Base-by-base conservation (phyloP, 2,329 filamentous ascomycete genomes). In the Pyricularia sp. region DNA sequence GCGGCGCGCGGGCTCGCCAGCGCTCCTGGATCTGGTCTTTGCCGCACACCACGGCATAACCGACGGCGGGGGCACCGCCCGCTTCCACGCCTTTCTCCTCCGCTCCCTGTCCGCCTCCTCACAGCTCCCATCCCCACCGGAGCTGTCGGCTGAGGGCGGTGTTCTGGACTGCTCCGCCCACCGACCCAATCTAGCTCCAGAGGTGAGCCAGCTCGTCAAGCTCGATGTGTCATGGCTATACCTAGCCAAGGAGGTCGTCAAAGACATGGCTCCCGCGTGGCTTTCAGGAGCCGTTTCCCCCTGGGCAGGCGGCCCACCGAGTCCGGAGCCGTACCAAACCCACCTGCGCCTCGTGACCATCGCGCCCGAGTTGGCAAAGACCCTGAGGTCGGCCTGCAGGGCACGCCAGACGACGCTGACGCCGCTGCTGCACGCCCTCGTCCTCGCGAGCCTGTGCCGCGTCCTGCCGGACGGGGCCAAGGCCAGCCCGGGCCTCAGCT, bases 1-100 rank as follows among this genome's bases (percentile, higher is more conserved):
- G 26, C 73, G 75, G 31, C 70, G 72, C 1, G 68, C 70, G 2
- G 31, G 66, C 0, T 65, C 73, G 4, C 72, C 76, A n/a, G n/a
- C n/a, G 6, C 72, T 81, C 42, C 61, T 76, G 31, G 80, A 86
- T 66, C 70, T 85, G 14, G 71, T 81, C 6, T 85, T 87, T 71
- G 77, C 79, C 5, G 84, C 78, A 42, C 86, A 88, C 70, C 86
- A 88, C 71, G 78, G 80, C 0, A 76, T 88, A 23, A 79, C 80
- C 28, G 86, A 88, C 71, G 86, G 86, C 1, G 77, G 80, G 14
- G 81, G 82, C 71, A 82, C 81, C 0, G 75, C 77, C 31, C 72
- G 79, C 1, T 86, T 88, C 71, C 86, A 88, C 70, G 74, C 78
- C 33, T 76, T 78, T 1, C 75, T 88, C 0, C 77, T 84, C 4